Percentiles rank a stretch among this genome's conserved stretches.
Conservation (phyloP, 495 filamentous ascomycete genomes). For the Penicillium manginii region DNA sequence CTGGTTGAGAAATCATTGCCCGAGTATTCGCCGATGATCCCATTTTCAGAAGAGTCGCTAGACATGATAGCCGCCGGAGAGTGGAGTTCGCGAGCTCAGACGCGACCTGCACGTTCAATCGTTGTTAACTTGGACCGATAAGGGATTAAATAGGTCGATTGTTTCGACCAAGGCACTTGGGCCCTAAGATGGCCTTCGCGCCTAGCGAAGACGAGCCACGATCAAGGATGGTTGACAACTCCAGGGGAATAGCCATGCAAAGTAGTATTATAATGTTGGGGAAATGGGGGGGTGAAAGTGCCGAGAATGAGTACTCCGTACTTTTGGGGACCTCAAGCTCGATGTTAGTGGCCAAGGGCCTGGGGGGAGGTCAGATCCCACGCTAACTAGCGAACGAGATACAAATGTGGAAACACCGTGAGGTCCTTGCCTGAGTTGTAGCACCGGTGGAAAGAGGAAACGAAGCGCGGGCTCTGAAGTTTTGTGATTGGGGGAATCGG, state of each 20-base stretch:
- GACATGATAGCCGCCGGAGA: conserved; percentile 5
- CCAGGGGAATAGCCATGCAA: not conserved
- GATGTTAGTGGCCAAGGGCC: not conserved
- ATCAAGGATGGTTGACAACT: not conserved
- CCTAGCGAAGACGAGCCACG: conserved; percentile 5
- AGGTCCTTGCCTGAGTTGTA: conserved; percentile 3
- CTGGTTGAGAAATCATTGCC: conserved; percentile 14
- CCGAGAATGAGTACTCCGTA: not conserved
- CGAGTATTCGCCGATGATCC: conserved; percentile 18
- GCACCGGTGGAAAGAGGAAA: conserved; percentile 2
- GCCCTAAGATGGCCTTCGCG: conserved; percentile 2
- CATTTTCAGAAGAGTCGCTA: conserved; percentile 4
- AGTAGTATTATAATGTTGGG: conserved; percentile 1
- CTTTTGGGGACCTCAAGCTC: conserved; percentile 3
- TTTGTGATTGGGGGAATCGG: not conserved
- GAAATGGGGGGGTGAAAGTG: not conserved
- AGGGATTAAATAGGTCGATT: not conserved
- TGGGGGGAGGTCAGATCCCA: conserved; percentile 3
- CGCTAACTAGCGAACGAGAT: conserved; percentile 2
- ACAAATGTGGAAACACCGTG: conserved; percentile 8
- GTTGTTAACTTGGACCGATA: too few relatives aligned
- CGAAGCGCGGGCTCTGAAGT: not conserved
- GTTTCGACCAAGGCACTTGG: not conserved
- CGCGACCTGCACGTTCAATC: not conserved
- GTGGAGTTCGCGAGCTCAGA: not conserved